Conservation (phyloP, 2,329 filamentous ascomycete species). For the Ascochyta clinopodiicola region DNA sequence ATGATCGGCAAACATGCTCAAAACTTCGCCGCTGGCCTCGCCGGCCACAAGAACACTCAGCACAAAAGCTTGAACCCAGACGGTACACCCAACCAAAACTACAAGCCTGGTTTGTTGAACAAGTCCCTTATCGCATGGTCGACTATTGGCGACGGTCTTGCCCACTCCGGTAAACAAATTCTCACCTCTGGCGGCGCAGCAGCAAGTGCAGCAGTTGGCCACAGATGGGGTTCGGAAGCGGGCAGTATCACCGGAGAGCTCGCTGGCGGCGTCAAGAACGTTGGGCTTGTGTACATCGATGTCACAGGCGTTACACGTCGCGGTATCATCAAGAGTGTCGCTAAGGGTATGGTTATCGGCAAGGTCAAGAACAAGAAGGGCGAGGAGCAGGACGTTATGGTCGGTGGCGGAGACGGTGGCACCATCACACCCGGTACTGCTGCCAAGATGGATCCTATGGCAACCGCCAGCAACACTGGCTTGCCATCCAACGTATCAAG, state of each 20-base stretch:
- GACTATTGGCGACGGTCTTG: slow-evolving; percentile 91
- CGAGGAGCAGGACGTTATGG: slow-evolving; percentile 68
- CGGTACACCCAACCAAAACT: slow-evolving; percentile 67
- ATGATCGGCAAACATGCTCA: slow-evolving; percentile 84
- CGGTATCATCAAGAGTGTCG: slow-evolving; percentile 91
- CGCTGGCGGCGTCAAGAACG: slow-evolving; percentile 90
- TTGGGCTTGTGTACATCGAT: slow-evolving; percentile 96
- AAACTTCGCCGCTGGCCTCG: slow-evolving; percentile 80
- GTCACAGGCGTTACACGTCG: slow-evolving; percentile 88
- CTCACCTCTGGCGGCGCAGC: slow-evolving; percentile 76
- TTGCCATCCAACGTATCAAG: slow-evolving; percentile 34
- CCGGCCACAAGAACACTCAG: slow-evolving; percentile 66
- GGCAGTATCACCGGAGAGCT: slow-evolving; percentile 77
- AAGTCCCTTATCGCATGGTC: slow-evolving; percentile 97
- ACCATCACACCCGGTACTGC: slow-evolving; percentile 49
- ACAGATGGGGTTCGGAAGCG: slow-evolving; percentile 87
- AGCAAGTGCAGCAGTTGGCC: slow-evolving; percentile 85
- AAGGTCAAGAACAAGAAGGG: slow-evolving; percentile 77
- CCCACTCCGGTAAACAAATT: slow-evolving; percentile 81
- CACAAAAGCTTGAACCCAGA: slow-evolving; percentile 72
- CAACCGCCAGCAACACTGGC: slow-evolving; percentile 38
- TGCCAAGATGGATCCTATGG: slow-evolving; percentile 44
- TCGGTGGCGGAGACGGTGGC: slow-evolving; percentile 70
- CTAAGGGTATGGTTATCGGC: slow-evolving; percentile 91
- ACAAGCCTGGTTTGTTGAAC: slow-evolving; percentile 92